Percentiles rank a stretch among this genome's conserved stretches.
Conservation (phyloP, 306 rosid genomes). For the Prunus davidiana region DNA sequence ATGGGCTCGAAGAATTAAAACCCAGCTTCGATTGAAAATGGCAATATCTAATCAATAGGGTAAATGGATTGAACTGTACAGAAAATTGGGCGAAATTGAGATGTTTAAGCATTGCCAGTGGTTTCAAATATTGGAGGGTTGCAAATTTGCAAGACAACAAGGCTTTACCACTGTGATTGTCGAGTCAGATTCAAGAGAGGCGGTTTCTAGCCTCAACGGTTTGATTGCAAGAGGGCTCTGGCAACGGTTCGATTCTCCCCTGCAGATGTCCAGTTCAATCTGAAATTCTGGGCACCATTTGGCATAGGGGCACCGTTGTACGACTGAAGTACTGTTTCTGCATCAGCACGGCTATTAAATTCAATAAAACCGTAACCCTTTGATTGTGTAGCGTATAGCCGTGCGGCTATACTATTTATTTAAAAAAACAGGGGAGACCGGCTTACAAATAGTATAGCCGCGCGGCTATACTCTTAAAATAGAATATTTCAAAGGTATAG, state of each 20-base stretch:
- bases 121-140: too few species aligned
- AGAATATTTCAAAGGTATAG: too few species aligned
- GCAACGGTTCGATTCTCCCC: slow-evolving; percentile 45
- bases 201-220: too few species aligned
- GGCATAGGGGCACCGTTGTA: slow-evolving; percentile 85
- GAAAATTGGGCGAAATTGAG: slow-evolving; percentile 27
- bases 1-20: slow-evolving; percentile 12
- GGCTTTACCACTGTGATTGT: too few species aligned
- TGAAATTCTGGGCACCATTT: slow-evolving; percentile 65
- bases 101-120: slow-evolving; percentile 25
- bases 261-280: slow-evolving; percentile 91
- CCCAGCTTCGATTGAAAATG: slow-evolving; percentile 28
- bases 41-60: slow-evolving; percentile 18
- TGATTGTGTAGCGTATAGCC: slow-evolving; percentile 13
- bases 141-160: too few species aligned
- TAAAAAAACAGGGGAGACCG: too few species aligned
- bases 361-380: slow-evolving; percentile 93
- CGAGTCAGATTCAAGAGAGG: too few species aligned
- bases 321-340: slow-evolving; percentile 74
- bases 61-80: slow-evolving; percentile 1
- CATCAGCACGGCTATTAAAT: slow-evolving; percentile 61
- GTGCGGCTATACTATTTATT: too few species aligned
- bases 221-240: too few species aligned
- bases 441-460: too few species aligned
- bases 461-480: too few species aligned